Conservation (phyloP, 371 early-diverging fungal genomes). For the Rhizopus microsporus region DNA sequence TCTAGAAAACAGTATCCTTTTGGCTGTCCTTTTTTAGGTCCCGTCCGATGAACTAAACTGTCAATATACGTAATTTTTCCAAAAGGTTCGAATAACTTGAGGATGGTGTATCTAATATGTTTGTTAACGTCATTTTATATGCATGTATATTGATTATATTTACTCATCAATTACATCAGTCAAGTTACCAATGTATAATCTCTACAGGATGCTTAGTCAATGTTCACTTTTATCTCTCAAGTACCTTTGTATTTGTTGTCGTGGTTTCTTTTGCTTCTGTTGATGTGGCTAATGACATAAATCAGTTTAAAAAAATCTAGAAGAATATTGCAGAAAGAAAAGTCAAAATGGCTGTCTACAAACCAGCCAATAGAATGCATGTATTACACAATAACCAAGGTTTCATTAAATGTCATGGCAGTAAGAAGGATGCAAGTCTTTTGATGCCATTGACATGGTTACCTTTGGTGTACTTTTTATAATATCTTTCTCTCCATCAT, state of each 20-base stretch:
- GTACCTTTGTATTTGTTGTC: too few species aligned
- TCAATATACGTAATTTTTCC: slow-evolving; percentile 69
- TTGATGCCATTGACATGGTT: too few species aligned
- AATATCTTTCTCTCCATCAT: neutral
- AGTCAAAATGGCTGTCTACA: too few species aligned
- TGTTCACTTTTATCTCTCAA: too few species aligned
- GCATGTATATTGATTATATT: slow-evolving; percentile 1
- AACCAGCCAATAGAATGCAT: too few species aligned
- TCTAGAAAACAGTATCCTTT: slow-evolving; percentile 72
- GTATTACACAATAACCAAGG: too few species aligned
- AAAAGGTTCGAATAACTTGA: slow-evolving; percentile 67
- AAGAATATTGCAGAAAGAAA: too few species aligned
- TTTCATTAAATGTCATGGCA: too few species aligned
- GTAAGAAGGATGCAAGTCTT: too few species aligned
- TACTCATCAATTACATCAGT: slow-evolving; percentile 65
- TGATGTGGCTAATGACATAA: too few species aligned
- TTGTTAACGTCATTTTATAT: neutral
- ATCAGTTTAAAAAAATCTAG: too few species aligned
- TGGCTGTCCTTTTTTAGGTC: slow-evolving; percentile 63
- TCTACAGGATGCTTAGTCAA: slow-evolving; percentile 14
- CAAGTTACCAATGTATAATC: slow-evolving; percentile 65
- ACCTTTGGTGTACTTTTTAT: neutral
- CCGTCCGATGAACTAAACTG: slow-evolving; percentile 62
- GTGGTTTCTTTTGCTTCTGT: too few species aligned
- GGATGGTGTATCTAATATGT: slow-evolving; percentile 51